Percentiles rank a stretch among this genome's conserved stretches.
phyloP scores from a whole-genome alignment of 2,329 filamentous ascomycete genomes.

The Trichoderma pleuroti region DNA sequence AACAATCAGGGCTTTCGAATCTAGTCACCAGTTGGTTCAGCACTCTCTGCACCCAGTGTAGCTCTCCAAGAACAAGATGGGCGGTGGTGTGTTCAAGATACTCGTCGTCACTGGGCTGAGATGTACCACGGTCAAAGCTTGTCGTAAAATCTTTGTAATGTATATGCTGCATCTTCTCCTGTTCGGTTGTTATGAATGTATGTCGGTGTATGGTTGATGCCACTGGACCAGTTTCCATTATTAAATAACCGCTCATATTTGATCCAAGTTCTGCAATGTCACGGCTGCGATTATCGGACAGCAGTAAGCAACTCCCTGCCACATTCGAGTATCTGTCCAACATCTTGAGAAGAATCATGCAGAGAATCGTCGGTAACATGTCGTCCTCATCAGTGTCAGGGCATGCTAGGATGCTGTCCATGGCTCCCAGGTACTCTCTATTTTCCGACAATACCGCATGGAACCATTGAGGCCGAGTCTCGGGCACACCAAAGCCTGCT shows the following conservation, averaged over 20 bases:
- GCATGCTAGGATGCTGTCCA: neutral
- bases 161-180: too few relatives aligned
- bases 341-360: neutral
- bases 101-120: neutral
- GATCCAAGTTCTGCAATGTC: neutral
- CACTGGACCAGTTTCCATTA: neutral
- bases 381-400: neutral
- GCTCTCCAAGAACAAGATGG: neutral
- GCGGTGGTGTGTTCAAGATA: neutral
- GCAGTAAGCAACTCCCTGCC: neutral
- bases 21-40: neutral
- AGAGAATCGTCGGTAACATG: neutral
- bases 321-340: neutral
- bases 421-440: neutral
- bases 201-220: neutral
- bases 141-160: too few relatives aligned
- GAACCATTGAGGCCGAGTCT: neutral
- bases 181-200: too few relatives aligned
- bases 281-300: accelerated
- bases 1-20: neutral
- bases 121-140: neutral
- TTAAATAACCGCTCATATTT: neutral
- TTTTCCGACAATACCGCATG: neutral
- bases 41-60: neutral
- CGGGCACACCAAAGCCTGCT: accelerated